Percentiles rank a stretch among this genome's conserved stretches.
These are phyloP conservation scores for Elaeis oleifera DNA, from an alignment of 202 grass and related monocot genomes.

Conservation along the genomic window DNA sequence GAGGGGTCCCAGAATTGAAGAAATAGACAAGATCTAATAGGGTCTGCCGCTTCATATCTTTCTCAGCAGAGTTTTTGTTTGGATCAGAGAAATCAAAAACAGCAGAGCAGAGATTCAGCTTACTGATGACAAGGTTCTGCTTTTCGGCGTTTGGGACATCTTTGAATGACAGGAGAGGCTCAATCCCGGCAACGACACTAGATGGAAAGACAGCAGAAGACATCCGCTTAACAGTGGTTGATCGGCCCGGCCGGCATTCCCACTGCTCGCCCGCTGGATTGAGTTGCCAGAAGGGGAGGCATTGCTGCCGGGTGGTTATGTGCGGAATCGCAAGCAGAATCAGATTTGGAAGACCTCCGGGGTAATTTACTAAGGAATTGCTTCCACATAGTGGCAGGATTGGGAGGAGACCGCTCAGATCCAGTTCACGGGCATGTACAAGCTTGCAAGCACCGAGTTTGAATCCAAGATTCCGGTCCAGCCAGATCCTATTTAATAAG, in stretches of 20 bases:
- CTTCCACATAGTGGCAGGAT: constrained; percentile 17
- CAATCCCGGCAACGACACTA: constrained; percentile 8
- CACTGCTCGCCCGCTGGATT: constrained; percentile 3
- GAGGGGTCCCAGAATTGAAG: constrained; percentile 9
- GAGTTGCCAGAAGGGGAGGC: constrained; percentile 1
- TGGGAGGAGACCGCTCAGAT: neutral
- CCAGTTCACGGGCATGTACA: constrained; percentile 4
- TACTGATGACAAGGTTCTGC: constrained; percentile 19
- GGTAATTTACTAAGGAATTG: constrained; percentile 21
- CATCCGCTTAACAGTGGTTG: constrained; percentile 10
- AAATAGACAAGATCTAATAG: constrained; percentile 21
- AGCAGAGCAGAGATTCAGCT: constrained; percentile 15
- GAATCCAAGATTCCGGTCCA: neutral
- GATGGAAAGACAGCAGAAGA: constrained; percentile 18
- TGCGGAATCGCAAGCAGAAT: neutral
- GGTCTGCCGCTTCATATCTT: constrained; percentile 18
- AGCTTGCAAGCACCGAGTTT: neutral
- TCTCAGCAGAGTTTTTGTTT: constrained; percentile 15
- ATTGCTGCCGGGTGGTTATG: neutral
- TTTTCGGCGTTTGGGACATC: constrained; percentile 15
- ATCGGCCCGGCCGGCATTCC: constrained; percentile 7
- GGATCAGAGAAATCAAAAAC: constrained; percentile 23
- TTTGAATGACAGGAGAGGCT: constrained; percentile 16
- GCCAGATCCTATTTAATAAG: no score
- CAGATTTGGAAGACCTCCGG: constrained; percentile 18